Base-by-base conservation (phyloP, 306 rosid genomes). In the Crotalaria pallida region DNA sequence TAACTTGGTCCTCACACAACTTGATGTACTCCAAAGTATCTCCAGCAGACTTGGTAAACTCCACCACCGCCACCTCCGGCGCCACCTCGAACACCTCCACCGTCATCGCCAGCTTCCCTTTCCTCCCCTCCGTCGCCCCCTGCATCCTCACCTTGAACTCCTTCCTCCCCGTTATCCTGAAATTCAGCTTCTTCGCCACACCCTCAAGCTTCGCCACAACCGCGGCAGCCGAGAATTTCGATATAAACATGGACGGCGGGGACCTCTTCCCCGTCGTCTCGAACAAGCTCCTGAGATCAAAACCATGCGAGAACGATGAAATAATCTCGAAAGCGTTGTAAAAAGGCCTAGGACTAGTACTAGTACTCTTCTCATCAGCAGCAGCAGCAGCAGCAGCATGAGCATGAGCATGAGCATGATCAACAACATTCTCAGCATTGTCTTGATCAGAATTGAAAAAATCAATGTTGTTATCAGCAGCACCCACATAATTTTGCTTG, bases 261-360 rank as follows among this genome's bases (percentile, higher is more conserved):
- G 84, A 64, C 23, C 82, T 86, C 84, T 79, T 92, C 85, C 87
- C 62, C 0, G 68, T 65, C 0, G 68, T 84, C 84, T 92, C 96
- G 2, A 92, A 92, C 86, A 92, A 36, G 16, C 79, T 88, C 7
- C 96, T 88, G 3, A 92, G 56, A 58, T 92, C 91, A 27, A 92
- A 89, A 0, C 98, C 96, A 3, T 86, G 57, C 0, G 98, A 89
- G 65, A 92, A 56, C 0, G 96, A 84, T 0, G 98, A 87, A 1
- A 92, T 88, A 1, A 92, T 84, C 81, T 92, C 91, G n/a, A 92
- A 92, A 0, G 96, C 98, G 13, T 92, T 92, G 76, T 81, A 87
- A 27, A 91, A 92, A 0, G 90, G 90, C 1, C 96, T n/a, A n/a
- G n/a, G n/a, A n/a, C n/a, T n/a, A n/a, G n/a, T n/a, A n/a, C n/a